Conservation (phyloP, 805 yeast species). For the Kazachstania viticola region DNA sequence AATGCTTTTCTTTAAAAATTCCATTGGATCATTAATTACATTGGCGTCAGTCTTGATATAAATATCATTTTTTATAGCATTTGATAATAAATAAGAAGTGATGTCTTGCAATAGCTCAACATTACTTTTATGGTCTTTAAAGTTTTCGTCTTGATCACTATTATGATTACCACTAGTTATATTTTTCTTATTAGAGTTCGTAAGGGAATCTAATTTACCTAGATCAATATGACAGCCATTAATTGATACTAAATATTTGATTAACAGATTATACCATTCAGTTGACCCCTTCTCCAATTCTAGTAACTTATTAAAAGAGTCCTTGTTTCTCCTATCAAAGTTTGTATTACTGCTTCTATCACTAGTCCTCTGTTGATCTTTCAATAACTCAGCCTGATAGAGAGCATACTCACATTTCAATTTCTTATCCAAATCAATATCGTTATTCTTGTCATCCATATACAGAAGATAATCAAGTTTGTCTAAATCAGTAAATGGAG, state of each 20-base stretch:
- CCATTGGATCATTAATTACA: slow-evolving; percentile 12
- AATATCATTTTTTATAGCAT: slow-evolving; percentile 20
- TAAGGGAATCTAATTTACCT: slow-evolving; percentile 1
- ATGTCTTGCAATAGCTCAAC: slow-evolving; percentile 14
- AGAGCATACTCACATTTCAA: slow-evolving; percentile 21
- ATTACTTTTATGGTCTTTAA: not conserved
- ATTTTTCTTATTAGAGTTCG: not conserved
- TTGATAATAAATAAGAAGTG: slow-evolving; percentile 23
- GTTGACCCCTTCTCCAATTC: slow-evolving; percentile 5
- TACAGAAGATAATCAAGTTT: slow-evolving; percentile 18
- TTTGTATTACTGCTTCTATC: slow-evolving; percentile 1
- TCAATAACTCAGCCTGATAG: slow-evolving; percentile 11
- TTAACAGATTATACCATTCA: slow-evolving; percentile 14
- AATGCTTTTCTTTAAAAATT: slow-evolving; percentile 21
- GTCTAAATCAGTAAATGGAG: slow-evolving; percentile 16
- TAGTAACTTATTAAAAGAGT: slow-evolving; percentile 7
- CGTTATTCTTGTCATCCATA: slow-evolving; percentile 6
- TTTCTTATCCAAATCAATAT: slow-evolving; percentile 20
- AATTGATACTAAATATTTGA: slow-evolving; percentile 10
- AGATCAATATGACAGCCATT: slow-evolving; percentile 14
- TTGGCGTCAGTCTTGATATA: slow-evolving; percentile 15
- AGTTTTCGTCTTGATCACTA: not conserved
- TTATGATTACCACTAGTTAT: not conserved
- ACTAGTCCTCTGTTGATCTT: slow-evolving; percentile 6
- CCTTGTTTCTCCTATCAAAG: not conserved